Conservation (phyloP, 768 basidiomycete genomes). For the Imleria badia region DNA sequence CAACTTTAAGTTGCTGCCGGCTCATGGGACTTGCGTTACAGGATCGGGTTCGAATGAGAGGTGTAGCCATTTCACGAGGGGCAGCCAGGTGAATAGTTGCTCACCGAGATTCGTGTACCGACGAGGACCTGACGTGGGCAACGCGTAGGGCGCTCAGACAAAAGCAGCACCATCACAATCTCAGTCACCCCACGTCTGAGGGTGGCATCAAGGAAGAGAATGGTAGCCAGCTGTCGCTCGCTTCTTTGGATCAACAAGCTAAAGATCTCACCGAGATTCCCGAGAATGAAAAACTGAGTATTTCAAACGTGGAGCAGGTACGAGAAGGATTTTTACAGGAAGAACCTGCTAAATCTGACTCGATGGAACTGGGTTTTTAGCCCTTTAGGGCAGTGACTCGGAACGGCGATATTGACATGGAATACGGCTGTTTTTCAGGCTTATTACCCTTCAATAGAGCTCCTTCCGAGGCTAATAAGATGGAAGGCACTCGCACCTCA, state of each 20-base stretch:
- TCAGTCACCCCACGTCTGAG: not conserved
- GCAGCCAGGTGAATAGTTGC: not conserved
- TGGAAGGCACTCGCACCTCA: no score
- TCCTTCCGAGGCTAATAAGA: not conserved
- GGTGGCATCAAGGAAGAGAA: not conserved
- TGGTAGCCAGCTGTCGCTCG: not conserved
- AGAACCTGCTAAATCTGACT: not conserved
- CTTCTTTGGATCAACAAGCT: not conserved
- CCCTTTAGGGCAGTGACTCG: no score
- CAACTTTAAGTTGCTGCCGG: no score
- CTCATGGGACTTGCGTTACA: no score
- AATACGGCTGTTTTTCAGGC: not conserved
- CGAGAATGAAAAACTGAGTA: not conserved
- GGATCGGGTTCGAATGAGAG: not conserved
- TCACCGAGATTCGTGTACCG: not conserved
- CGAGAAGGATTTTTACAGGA: not conserved
- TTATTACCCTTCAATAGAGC: not conserved
- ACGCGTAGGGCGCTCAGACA: not conserved
- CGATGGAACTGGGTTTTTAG: not conserved
- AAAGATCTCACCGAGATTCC: not conserved
- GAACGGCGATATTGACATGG: not conserved
- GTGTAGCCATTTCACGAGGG: not conserved
- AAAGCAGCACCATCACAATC: not conserved
- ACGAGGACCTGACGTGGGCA: not conserved
- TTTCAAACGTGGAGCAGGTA: not conserved